phyloP scores from a whole-genome alignment of 768 basidiomycete species.

The Hypholoma sublateritium region DNA sequence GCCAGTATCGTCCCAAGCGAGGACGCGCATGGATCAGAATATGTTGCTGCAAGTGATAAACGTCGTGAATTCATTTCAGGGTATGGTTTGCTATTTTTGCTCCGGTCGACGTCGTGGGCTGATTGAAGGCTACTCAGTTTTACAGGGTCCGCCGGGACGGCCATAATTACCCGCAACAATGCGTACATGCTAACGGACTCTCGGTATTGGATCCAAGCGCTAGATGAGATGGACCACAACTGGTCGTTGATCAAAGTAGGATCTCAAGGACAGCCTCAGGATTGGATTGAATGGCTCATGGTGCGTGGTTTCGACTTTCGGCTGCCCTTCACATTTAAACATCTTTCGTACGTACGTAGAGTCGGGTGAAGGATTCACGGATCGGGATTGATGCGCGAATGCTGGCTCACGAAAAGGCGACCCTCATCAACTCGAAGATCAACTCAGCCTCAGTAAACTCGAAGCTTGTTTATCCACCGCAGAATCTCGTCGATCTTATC shows the following conservation, averaged over 20 bases:
- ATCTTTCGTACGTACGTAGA: constrained; percentile 14
- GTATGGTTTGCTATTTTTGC: constrained; percentile 36
- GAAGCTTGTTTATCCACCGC: constrained; percentile 76
- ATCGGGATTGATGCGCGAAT: constrained; percentile 87
- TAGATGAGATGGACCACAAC: constrained; percentile 64
- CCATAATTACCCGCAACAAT: constrained; percentile 60
- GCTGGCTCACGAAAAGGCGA: constrained; percentile 72
- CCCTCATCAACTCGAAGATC: constrained; percentile 57
- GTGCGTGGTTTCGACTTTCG: constrained; percentile 33
- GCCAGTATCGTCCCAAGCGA: constrained; percentile 71
- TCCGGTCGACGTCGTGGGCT: neutral
- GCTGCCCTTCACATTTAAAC: neutral
- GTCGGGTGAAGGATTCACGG: constrained; percentile 43
- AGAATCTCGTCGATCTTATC: constrained; percentile 80
- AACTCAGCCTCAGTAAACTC: constrained; percentile 42
- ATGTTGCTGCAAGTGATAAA: constrained; percentile 74
- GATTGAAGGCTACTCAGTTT: constrained; percentile 21
- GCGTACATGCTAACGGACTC: constrained; percentile 83
- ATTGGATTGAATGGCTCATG: constrained; percentile 81
- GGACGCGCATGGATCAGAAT: constrained; percentile 85
- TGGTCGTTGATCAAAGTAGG: constrained; percentile 72
- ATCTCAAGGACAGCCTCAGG: constrained; percentile 49
- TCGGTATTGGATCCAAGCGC: constrained; percentile 82
- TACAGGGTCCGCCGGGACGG: constrained; percentile 58
- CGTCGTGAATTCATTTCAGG: constrained; percentile 78